Base-by-base conservation (phyloP, 768 basidiomycete species). In the Cystobasidium tubakii region DNA sequence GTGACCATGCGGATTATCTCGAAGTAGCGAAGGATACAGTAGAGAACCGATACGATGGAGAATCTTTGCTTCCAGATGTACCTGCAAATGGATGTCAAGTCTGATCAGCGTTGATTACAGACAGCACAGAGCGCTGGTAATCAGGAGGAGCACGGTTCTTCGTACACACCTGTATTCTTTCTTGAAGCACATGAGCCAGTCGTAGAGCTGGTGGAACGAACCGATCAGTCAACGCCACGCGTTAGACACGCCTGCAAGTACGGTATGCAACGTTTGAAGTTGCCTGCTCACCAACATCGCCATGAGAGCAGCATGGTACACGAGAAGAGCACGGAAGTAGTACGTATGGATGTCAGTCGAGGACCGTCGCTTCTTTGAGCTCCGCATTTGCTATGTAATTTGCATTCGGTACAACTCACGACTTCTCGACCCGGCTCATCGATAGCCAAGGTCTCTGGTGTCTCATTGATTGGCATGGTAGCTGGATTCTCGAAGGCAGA, bases 21-120 rank as follows among this genome's bases (percentile, higher is more conserved):
- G 21, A 43, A 70, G 34, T 70, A 70, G 44, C 66, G 43, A 29
- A 70, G 25, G 3, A 27, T n/a, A 42, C 17, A 17, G 36, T 70
- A 70, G 19, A 70, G 66, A 19, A 33, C 66, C 4, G 66, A 70
- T 25, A 55, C 50, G n/a, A 70, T 2, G 15, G 46, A 4, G 10
- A 43, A 39, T 25, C 34, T 70, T 17, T 29, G 29, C 27, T 34
- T 54, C 66, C 66, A 70, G 17, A 70, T 54, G 31, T 19, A 44
- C n/a, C 64, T 66, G 42, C 23, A 25, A 63, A 9, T 15, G 54
- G 23, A 31, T 6, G n/a, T 10, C 54, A 31, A 55, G 54, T 23
- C 54, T 39, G 6, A 55, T 23, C 54, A 23, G 54, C 21, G 21
- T 31, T 21, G 54, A 55, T 50, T n/a, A 50, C n/a, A n/a, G 15